Evolutionary conservation across 495 filamentous ascomycete species (phyloP).

Genomic region (Aspergillus heteromorphus): DNA sequence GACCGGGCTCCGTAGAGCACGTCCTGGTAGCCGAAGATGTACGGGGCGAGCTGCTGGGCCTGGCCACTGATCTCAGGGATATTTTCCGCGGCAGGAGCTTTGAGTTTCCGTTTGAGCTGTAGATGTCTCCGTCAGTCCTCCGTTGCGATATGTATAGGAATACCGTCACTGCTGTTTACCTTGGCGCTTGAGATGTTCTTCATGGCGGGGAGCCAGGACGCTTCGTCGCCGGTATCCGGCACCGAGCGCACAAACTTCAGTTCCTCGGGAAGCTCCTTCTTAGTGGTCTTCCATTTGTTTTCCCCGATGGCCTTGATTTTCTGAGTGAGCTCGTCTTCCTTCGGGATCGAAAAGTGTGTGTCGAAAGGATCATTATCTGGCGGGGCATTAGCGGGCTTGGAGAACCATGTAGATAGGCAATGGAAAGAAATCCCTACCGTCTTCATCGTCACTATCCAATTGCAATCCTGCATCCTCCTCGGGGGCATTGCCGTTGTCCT

Average conservation of each 20-base stretch:
- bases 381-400: constrained; percentile 20
- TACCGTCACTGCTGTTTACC: constrained; percentile 17
- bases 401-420: background rate
- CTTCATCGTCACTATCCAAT: constrained; percentile 41
- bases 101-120: constrained; percentile 45
- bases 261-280: constrained; percentile 40
- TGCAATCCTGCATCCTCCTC: constrained; percentile 38
- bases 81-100: constrained; percentile 25
- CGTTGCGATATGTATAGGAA: background rate
- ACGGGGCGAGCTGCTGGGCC: constrained; percentile 32
- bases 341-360: constrained; percentile 63
- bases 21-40: constrained; percentile 71
- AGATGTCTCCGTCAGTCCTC: background rate
- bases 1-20: constrained; percentile 70
- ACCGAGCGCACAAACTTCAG: constrained; percentile 39
- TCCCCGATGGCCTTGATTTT: constrained; percentile 48
- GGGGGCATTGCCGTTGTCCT: constrained; percentile 29
- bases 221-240: constrained; percentile 26
- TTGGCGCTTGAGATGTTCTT: constrained; percentile 35
- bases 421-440: constrained; percentile 14
- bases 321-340: constrained; percentile 49
- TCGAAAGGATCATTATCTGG: constrained; percentile 67
- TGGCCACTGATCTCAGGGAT: constrained; percentile 31
- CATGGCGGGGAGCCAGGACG: constrained; percentile 28
- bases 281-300: constrained; percentile 52